Base-by-base conservation (phyloP, 2,329 filamentous ascomycete genomes). In the Aureobasidium sp. region DNA sequence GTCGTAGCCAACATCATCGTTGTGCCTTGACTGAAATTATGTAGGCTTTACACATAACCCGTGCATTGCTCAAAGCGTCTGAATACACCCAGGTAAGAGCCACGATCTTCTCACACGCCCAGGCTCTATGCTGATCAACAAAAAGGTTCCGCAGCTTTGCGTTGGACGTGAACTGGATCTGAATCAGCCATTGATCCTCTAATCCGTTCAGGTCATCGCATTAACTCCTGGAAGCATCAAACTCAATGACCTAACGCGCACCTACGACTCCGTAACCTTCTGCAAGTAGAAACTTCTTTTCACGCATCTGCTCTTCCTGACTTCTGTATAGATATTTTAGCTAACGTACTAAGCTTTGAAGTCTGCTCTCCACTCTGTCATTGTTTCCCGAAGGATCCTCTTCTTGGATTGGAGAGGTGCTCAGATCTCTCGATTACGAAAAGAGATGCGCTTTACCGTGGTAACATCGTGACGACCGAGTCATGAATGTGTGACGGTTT, bases 81-180 rank as follows among this genome's bases (percentile, higher is more conserved):
- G 32, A 48, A 17, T 79, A 79, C 64, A 68, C 71, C 26, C 57
- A 61, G 32, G 57, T 61, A 42, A 51, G 8, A 17, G 1, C 3
- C n/a, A n/a, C 17, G 20, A 23, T 20, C 8, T 2, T 13, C 15
- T 10, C 5, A 15, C 1, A 20, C 29, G 1, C 10, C 12, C 0
- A 17, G 1, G 12, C 29, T 10, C 17, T 6, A 3, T 20, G 27
- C 57, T 61, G 13, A 61, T n/a, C 3, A 7, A 13, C 9, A 15
- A 6, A 12, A 77, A 79, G 66, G 70, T 79, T 5, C 77, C 77
- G 13, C 77, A 79, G 63, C 64, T 79, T 61, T 76, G 73, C 53
- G 73, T 73, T 12, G 77, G 76, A 0, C 64, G 74, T 23, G 72
- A 78, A 48, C 73, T 77, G 62, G 75, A 79, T 63, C 63, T 79